phyloP scores from a whole-genome alignment of 2,329 filamentous ascomycete genomes.

The Alternaria triticina region DNA sequence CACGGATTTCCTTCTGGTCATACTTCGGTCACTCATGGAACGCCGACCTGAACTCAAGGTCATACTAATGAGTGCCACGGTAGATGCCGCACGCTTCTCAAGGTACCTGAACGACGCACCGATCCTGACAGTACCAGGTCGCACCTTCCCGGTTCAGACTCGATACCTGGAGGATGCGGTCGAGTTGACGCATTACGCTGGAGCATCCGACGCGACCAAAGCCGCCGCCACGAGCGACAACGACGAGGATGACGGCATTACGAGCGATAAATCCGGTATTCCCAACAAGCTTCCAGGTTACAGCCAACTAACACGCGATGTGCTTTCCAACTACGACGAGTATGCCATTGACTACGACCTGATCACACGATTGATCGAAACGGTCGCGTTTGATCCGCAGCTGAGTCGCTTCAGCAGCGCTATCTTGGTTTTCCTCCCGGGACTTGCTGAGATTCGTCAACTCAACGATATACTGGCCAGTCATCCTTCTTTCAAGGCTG shows the following conservation, averaged over 20 bases:
- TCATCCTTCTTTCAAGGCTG: slow-evolving; percentile 74
- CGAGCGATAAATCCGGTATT: slow-evolving; percentile 62
- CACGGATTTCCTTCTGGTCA: slow-evolving; percentile 92
- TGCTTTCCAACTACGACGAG: slow-evolving; percentile 81
- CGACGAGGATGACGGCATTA: slow-evolving; percentile 55
- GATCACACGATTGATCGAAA: slow-evolving; percentile 77
- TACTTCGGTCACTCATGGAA: slow-evolving; percentile 81
- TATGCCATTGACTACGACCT: slow-evolving; percentile 91
- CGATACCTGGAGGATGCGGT: slow-evolving; percentile 92
- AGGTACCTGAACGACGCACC: slow-evolving; percentile 85
- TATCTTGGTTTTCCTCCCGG: slow-evolving; percentile 91
- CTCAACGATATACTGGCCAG: slow-evolving; percentile 85
- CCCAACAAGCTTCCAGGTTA: slow-evolving; percentile 74
- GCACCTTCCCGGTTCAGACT: slow-evolving; percentile 90
- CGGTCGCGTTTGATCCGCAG: slow-evolving; percentile 72
- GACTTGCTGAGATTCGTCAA: slow-evolving; percentile 88
- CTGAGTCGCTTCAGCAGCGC: slow-evolving; percentile 82
- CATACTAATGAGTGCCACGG: slow-evolving; percentile 95
- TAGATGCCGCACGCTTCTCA: slow-evolving; percentile 91
- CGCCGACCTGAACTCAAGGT: slow-evolving; percentile 85
- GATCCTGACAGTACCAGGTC: slow-evolving; percentile 86
- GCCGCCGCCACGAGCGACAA: slow-evolving; percentile 56
- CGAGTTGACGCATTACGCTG: slow-evolving; percentile 77
- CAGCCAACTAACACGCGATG: slow-evolving; percentile 75
- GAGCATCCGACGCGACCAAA: slow-evolving; percentile 53